Percentiles rank a stretch among this genome's conserved stretches.
Evolutionary conservation across 23 red algal species (phyloP).

Genomic region (Rhodosorus marinus): DNA sequence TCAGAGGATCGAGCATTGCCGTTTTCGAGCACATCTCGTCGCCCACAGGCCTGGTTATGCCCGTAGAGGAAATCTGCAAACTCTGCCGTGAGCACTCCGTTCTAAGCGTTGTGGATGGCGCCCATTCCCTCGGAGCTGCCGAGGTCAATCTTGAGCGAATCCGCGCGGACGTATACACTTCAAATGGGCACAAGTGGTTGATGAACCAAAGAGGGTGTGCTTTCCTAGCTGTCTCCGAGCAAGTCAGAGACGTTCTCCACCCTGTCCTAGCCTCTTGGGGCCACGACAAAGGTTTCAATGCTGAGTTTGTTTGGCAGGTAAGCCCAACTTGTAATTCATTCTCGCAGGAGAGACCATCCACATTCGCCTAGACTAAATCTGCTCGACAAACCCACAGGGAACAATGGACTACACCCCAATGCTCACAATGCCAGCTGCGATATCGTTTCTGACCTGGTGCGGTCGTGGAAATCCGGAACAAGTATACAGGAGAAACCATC

Average conservation of each 20-base stretch:
- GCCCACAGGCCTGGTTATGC: background rate
- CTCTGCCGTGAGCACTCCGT: background rate
- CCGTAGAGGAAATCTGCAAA: background rate
- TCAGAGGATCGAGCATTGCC: too few species aligned
- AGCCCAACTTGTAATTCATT: too few species aligned
- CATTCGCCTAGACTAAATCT: too few species aligned
- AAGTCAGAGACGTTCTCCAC: background rate
- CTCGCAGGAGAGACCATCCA: too few species aligned
- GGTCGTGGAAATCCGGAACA: too few species aligned
- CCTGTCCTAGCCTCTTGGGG: background rate
- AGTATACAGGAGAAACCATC: too few species aligned
- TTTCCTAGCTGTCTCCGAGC: background rate
- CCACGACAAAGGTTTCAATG: background rate
- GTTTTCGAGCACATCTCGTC: background rate
- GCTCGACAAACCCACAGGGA: too few species aligned
- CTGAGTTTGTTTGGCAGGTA: background rate
- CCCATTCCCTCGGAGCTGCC: background rate
- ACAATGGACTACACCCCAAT: background rate
- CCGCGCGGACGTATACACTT: background rate
- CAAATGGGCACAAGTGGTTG: background rate
- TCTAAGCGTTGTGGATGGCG: background rate
- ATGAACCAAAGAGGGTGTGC: background rate
- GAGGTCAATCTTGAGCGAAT: background rate
- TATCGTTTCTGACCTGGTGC: too few species aligned
- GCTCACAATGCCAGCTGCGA: background rate